Conservation (phyloP, 2,329 filamentous ascomycete species). For the Trichoderma guizhouense region DNA sequence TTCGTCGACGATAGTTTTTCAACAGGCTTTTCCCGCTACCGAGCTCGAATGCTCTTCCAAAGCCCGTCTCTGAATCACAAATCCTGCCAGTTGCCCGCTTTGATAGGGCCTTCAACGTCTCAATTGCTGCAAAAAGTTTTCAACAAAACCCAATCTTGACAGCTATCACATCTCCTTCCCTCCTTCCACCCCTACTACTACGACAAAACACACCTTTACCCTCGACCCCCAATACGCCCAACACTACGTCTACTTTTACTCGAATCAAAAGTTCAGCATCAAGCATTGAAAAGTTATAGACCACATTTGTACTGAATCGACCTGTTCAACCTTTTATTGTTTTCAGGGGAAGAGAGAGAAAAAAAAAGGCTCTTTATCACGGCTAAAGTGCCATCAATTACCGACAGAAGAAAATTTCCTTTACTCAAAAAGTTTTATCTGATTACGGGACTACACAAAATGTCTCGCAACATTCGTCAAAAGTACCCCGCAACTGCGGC, state of each 20-base stretch:
- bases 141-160: not conserved
- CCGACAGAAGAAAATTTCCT: not conserved
- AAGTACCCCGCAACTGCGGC: conserved; percentile 43
- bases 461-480: conserved; percentile 54
- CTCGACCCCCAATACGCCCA: not conserved
- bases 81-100: conserved; percentile 31
- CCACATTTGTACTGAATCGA: not conserved
- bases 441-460: conserved; percentile 27
- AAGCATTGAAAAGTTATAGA: not conserved
- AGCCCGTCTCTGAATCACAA: conserved; percentile 39
- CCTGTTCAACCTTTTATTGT: not conserved
- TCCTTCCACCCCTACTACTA: not conserved
- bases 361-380: not conserved
- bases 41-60: conserved; percentile 34
- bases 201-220: not conserved
- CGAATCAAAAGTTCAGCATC: not conserved
- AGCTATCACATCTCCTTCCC: not conserved
- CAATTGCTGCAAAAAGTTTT: conserved; percentile 16
- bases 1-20: conserved; percentile 64
- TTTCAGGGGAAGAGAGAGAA: not conserved
- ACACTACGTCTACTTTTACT: not conserved
- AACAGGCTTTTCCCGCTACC: conserved; percentile 52
- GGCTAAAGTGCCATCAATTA: not conserved
- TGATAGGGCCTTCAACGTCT: conserved; percentile 26
- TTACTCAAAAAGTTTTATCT: conserved; percentile 1